Percentiles rank a stretch among this genome's conserved stretches.
phyloP scores from a whole-genome alignment of 2,329 filamentous ascomycete genomes.

The Trichophyton benhamiae region DNA sequence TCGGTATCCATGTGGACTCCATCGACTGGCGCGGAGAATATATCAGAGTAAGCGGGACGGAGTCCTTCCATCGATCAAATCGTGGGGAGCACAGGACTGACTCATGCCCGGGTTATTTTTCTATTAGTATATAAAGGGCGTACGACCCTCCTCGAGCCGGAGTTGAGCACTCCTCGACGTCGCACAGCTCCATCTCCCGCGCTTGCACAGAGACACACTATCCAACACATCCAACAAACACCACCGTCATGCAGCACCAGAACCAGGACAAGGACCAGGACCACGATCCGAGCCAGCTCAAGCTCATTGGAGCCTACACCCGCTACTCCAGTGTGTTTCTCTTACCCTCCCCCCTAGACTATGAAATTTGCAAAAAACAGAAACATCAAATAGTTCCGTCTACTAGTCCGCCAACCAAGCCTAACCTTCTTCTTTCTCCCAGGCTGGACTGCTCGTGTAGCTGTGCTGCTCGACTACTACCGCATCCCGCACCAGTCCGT shows the following conservation, averaged over 20 bases:
- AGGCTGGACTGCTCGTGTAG: conserved; percentile 27
- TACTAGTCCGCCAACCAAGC: too few relatives aligned
- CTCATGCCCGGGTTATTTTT: background rate
- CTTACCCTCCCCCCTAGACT: too few relatives aligned
- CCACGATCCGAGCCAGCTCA: conserved; percentile 15
- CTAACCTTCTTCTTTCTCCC: background rate
- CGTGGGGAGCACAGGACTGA: background rate
- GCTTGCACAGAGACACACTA: background rate
- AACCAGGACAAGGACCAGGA: too few relatives aligned
- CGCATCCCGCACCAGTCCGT: conserved; percentile 20
- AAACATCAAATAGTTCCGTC: too few relatives aligned
- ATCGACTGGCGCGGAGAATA: too few relatives aligned
- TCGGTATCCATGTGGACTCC: too few relatives aligned
- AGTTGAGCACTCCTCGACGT: too few relatives aligned
- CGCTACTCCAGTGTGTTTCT: conserved; percentile 24
- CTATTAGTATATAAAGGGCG: background rate
- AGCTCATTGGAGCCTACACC: conserved; percentile 21
- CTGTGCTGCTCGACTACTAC: conserved; percentile 25
- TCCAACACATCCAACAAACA: too few relatives aligned
- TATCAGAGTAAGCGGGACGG: too few relatives aligned
- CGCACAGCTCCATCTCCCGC: background rate
- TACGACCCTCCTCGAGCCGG: too few relatives aligned
- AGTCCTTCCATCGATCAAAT: background rate
- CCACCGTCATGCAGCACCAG: too few relatives aligned
- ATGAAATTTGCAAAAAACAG: too few relatives aligned